Percentiles rank a stretch among this genome's conserved stretches.
phyloP scores from a whole-genome alignment of 148 eudicot species.

The Camellia lanceoleosa region DNA sequence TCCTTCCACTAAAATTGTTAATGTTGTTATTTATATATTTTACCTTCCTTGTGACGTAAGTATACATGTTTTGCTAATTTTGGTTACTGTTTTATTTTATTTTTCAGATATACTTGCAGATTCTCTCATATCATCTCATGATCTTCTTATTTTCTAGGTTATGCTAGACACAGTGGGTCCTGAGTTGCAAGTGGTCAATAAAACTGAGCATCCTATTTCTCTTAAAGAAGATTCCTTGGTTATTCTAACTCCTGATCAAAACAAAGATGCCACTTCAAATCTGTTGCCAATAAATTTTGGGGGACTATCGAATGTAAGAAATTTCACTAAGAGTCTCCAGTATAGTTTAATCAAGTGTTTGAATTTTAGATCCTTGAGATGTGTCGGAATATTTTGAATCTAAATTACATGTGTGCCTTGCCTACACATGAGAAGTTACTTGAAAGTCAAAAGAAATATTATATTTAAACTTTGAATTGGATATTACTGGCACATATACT shows the following conservation, averaged over 20 bases:
- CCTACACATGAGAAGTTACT: not conserved
- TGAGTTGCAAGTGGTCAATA: conserved; percentile 75
- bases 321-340: not conserved
- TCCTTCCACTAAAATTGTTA: too few relatives aligned
- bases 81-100: not conserved
- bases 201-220: conserved; percentile 47
- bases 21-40: not conserved
- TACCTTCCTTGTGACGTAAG: not conserved
- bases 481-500: not conserved
- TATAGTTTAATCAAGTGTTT: not conserved
- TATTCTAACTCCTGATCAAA: conserved; percentile 62
- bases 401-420: not conserved
- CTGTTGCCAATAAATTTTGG: conserved; percentile 64
- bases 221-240: conserved; percentile 56
- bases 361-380: not conserved
- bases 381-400: not conserved
- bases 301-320: conserved; percentile 65
- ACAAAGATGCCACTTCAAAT: conserved; percentile 62
- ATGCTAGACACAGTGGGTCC: conserved; percentile 91
- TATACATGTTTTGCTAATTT: not conserved
- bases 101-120: not conserved
- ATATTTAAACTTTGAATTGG: conserved; percentile 5
- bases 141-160: conserved; percentile 37
- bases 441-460: not conserved
- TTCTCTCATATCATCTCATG: not conserved